phyloP scores from a whole-genome alignment of 306 rosid genomes.

The Acacia confusa region DNA sequence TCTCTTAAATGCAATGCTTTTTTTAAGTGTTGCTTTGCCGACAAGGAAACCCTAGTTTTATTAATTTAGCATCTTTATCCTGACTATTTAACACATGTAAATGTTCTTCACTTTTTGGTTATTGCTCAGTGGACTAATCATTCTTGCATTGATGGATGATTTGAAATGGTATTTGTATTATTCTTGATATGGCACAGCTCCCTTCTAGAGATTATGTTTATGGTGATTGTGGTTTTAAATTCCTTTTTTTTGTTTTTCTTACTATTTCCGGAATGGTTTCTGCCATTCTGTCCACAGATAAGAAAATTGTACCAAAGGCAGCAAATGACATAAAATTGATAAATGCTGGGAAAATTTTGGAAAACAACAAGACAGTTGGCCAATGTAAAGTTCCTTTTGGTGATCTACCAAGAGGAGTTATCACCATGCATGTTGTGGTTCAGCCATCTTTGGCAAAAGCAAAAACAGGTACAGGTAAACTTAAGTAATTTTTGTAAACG shows the following conservation, averaged over 20 bases:
- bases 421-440: conserved; percentile 93
- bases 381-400: conserved; percentile 85
- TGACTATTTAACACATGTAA: background rate
- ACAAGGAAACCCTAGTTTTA: background rate
- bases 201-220: background rate
- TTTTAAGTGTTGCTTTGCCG: background rate
- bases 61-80: background rate
- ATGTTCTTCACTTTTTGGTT: background rate
- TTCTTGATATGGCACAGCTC: background rate
- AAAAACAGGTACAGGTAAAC: conserved; percentile 88
- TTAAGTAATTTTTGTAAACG: conserved; percentile 23
- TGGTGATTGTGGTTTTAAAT: background rate
- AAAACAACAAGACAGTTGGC: conserved; percentile 86
- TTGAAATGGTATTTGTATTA: background rate
- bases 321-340: conserved; percentile 86
- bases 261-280: conserved; percentile 11
- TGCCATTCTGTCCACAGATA: conserved; percentile 47
- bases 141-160: conserved; percentile 6
- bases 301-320: conserved; percentile 74
- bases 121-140: background rate
- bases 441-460: conserved; percentile 82
- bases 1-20: background rate
- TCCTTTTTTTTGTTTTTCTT: conserved; percentile 7
- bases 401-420: conserved; percentile 75
- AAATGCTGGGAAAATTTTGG: conserved; percentile 84